Conservation (phyloP, 768 basidiomycete genomes). For the Strobilomyces dryophilus region DNA sequence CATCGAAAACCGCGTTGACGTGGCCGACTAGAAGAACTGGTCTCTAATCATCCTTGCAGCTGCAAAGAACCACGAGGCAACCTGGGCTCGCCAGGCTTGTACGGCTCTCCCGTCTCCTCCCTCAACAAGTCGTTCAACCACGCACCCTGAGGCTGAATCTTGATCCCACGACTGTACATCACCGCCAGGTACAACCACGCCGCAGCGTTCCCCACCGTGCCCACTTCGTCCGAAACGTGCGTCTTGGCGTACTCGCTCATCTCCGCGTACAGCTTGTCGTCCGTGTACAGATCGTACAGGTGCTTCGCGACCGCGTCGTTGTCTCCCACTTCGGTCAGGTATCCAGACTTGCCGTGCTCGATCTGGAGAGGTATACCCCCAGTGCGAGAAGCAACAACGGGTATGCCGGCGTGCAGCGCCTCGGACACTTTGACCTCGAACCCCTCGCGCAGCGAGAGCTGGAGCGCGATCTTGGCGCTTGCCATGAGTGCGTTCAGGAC, state of each 20-base stretch:
- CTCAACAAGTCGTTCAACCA: conserved; percentile 84
- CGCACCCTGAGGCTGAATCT: conserved; percentile 74
- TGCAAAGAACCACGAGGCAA: conserved; percentile 61
- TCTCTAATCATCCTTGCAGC: conserved; percentile 35
- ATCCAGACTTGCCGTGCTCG: conserved; percentile 83
- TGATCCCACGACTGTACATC: conserved; percentile 72
- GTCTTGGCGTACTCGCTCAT: conserved; percentile 67
- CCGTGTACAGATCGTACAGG: conserved; percentile 73
- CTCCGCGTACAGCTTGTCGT: conserved; percentile 58
- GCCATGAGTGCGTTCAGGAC: conserved; percentile 88
- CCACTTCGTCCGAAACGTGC: conserved; percentile 81
- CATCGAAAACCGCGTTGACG: neutral
- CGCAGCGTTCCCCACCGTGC: conserved; percentile 76
- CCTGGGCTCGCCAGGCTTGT: conserved; percentile 62
- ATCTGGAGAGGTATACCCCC: conserved; percentile 95
- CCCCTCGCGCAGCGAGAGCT: conserved; percentile 90
- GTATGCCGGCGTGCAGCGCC: conserved; percentile 87
- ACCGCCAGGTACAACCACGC: conserved; percentile 70
- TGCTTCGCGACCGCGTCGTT: conserved; percentile 70
- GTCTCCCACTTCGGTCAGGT: conserved; percentile 74
- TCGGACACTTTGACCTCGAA: conserved; percentile 98
- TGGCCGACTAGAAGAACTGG: neutral
- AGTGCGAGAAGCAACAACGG: conserved; percentile 77
- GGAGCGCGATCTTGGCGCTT: conserved; percentile 84
- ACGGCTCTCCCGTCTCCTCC: conserved; percentile 69